Percentiles rank a stretch among this genome's conserved stretches.
Conservation (phyloP, 2,329 filamentous ascomycete genomes). For the Fusarium praegraminearum region DNA sequence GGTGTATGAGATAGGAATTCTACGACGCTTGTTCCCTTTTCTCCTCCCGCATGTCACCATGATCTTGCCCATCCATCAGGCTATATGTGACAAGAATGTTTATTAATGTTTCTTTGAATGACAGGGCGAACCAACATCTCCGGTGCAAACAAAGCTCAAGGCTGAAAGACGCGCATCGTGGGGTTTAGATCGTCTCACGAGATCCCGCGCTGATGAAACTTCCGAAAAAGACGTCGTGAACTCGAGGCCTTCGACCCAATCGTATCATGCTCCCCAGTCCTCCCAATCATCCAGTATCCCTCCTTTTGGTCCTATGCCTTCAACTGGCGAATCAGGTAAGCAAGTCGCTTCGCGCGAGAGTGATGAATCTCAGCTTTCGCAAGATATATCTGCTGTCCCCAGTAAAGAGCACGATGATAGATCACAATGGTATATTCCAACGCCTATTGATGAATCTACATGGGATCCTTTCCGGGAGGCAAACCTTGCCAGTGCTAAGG, state of each 20-base stretch:
- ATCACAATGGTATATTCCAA: conserved; percentile 42
- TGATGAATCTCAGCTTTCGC: conserved; percentile 20
- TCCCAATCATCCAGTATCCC: conserved; percentile 42
- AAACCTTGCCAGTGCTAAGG: conserved; percentile 25
- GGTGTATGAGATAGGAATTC: conserved; percentile 58
- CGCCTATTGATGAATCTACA: conserved; percentile 35
- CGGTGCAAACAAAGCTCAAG: conserved; percentile 53
- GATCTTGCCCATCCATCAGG: conserved; percentile 47
- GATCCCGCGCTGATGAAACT: conserved; percentile 47
- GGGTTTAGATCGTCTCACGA: conserved; percentile 55
- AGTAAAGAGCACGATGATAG: conserved; percentile 37
- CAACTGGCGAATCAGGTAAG: conserved; percentile 41
- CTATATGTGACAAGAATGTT: conserved; percentile 48
- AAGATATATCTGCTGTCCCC: conserved; percentile 16
- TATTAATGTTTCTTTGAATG: conserved; percentile 54
- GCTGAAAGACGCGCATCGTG: conserved; percentile 59
- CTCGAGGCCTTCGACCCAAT: conserved; percentile 35
- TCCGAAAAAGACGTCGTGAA: conserved; percentile 38
- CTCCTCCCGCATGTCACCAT: conserved; percentile 44
- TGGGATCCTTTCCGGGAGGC: conserved; percentile 44
- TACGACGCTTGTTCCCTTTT: conserved; percentile 52
- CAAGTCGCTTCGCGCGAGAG: conserved; percentile 39
- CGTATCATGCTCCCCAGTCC: conserved; percentile 39
- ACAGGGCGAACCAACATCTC: conserved; percentile 54
- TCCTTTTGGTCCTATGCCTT: conserved; percentile 36